Conservation (phyloP, 1,284 basidiomycete species). For the Heterobasidion annosum region DNA sequence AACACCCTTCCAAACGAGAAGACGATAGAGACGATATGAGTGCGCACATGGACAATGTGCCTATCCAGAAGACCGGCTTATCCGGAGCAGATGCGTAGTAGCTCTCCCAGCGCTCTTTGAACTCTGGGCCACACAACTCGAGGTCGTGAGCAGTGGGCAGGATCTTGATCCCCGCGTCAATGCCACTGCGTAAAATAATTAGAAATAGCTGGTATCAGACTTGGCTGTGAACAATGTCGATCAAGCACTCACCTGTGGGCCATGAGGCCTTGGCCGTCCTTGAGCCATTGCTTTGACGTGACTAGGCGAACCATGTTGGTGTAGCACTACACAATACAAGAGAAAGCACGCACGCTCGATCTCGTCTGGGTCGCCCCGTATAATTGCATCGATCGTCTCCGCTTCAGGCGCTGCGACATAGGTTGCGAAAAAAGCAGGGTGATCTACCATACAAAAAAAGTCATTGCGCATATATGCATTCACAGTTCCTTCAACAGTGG, state of each 20-base stretch:
- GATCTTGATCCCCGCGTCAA: conserved; percentile 39
- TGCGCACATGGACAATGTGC: conserved; percentile 19
- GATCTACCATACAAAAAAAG: conserved; percentile 7
- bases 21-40: neutral
- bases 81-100: conserved; percentile 36
- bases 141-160: conserved; percentile 36
- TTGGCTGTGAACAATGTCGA: neutral
- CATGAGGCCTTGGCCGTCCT: conserved; percentile 36
- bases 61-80: conserved; percentile 36
- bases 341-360: conserved; percentile 7
- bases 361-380: conserved; percentile 6
- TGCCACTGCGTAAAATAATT: conserved; percentile 18
- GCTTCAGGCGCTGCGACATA: conserved; percentile 10
- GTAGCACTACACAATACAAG: neutral
- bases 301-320: neutral
- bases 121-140: conserved; percentile 33
- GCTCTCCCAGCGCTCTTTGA: conserved; percentile 30
- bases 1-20: neutral
- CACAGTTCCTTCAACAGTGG: neutral
- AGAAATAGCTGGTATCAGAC: neutral
- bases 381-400: conserved; percentile 12
- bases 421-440: conserved; percentile 10
- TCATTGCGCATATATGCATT: neutral
- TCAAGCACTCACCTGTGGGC: conserved; percentile 33
- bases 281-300: conserved; percentile 24